Base-by-base conservation (phyloP, 345 rosid genomes). In the Aquilaria yunnanensis region DNA sequence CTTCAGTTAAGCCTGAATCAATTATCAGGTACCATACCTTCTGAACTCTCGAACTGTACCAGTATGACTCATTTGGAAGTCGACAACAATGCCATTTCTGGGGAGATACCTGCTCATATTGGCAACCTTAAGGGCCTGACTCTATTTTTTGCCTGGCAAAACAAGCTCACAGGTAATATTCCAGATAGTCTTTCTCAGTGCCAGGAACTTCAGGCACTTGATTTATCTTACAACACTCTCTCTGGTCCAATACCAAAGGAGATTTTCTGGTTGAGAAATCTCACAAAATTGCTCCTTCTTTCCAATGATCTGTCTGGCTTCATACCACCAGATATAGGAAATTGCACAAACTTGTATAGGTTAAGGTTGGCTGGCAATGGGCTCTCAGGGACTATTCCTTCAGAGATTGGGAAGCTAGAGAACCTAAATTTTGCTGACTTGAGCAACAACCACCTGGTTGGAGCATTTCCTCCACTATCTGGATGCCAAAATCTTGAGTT, bases 1-100 rank as follows among this genome's bases (percentile, higher is more conserved):
- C 81, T 94, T 74, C 97, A 90, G 77, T 78, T 94, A 1, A 90
- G 99, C 46, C 90, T 85, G 64, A 94, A 94, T 78, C 87, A 86
- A 72, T 69, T 94, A 7, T 82, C 97, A 34, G 96, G 97, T 9
- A 62, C 82, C 8, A 78, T 88, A 56, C 96, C 99, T 49, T 65
- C 69, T 51, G 95, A 86, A 59, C 78, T 94, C 56, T 73, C 93
- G 48, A 82, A 85, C 31, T 85, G 95, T 77, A 75, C 78, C 12
- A 79, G 74, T 57, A 80, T 94, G 56, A 82, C 85, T 64, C 93
- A 81, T 70, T 72, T 90, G 14, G 96, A 89, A 75, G 75, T 87
- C 9, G 98, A 92, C 67, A 92, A 87, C 79, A 92, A 93, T 51
- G 47, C 31, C 34, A 72, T 93, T 60, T 79, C 90, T 13, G 97